Evolutionary conservation across 2,329 filamentous ascomycete species (phyloP), one percentile per base, ranked within the genome.

Genomic region (Penicillium italicum): DNA sequence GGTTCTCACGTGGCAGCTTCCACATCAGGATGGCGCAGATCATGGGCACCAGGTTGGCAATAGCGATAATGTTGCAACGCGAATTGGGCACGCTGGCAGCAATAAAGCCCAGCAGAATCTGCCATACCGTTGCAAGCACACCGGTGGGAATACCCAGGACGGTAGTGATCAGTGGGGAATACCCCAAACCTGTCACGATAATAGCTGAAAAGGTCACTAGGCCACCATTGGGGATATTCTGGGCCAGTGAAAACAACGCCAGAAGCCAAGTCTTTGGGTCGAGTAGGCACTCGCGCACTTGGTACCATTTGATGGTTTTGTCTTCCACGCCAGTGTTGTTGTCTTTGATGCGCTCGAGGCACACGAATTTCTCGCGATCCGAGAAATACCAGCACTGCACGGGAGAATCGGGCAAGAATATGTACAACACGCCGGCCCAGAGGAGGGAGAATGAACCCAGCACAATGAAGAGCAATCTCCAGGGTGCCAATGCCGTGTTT

Each of bases 251-350:
- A 40, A 66, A 56, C 50, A 61, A 55, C 30, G 43, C 62, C 34
- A 62, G 56, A 1, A 66, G 48, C 66, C 66, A 68, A 1, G 67
- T 70, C 57, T 73, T 71, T 0, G 66, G 68, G 51, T 74, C 71
- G 1, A 64, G 24, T 56, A 74, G 56, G 48, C 68, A 65, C 53
- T 80, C 78, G 16, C 61, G 61, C 20, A 78, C 67, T 58, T 80
- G 78, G 12, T 66, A 63, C 31, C 66, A 61, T 56, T 79, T 80
- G 66, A 76, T 74, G 26, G 74, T 72, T 9, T 70, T 76, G 55
- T 79, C 77, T 44, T 66, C 61, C 9, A 68, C 59, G 5, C 65
- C 65, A 3, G 63, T 65, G 10, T 63, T 61, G 51, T 67, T 69
- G 37, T 57, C 46, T 18, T 58, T 60, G 26, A 67, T 57, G 12